A percentile compares a stretch with the other conserved stretches of the same genome.
These are phyloP conservation scores for Polygonum maritimum DNA, from an alignment of 148 eudicot species.

Conservation along the genomic window DNA sequence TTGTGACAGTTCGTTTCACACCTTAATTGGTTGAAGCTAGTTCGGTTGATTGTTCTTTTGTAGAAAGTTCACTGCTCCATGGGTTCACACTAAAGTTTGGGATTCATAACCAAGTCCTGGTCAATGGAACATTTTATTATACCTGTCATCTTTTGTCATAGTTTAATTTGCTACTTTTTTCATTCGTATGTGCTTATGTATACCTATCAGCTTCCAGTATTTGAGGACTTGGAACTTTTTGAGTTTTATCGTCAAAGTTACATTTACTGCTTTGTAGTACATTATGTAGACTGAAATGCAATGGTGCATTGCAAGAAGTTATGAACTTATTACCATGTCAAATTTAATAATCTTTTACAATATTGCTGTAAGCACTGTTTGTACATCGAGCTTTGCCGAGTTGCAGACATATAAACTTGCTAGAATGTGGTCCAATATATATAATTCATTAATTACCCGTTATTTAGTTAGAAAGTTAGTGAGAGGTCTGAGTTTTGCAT, in stretches of 20 bases:
- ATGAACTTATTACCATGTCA: background rate
- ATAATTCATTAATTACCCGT: too few relatives aligned
- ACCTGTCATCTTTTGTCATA: background rate
- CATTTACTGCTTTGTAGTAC: too few relatives aligned
- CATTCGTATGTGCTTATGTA: constrained; percentile 1
- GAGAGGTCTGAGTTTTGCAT: too few relatives aligned
- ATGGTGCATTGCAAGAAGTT: background rate
- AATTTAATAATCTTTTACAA: background rate
- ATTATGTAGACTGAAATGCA: background rate
- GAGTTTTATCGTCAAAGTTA: background rate
- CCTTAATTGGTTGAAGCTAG: background rate
- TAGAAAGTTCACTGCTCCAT: background rate
- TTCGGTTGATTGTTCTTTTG: background rate
- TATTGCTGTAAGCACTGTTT: background rate
- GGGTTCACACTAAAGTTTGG: background rate
- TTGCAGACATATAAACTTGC: too few relatives aligned
- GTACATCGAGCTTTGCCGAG: background rate
- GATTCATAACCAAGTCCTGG: background rate
- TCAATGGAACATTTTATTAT: background rate
- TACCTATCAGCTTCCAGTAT: background rate
- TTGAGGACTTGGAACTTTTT: background rate
- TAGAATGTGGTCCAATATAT: too few relatives aligned
- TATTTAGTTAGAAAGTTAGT: too few relatives aligned
- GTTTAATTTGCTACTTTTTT: background rate
- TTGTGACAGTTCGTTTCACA: background rate